A percentile compares a stretch with the other conserved stretches of the same genome.
These are phyloP conservation scores for Penicillium sclerotiorum DNA, from an alignment of 2,329 filamentous ascomycete genomes.

Conservation along the genomic window DNA sequence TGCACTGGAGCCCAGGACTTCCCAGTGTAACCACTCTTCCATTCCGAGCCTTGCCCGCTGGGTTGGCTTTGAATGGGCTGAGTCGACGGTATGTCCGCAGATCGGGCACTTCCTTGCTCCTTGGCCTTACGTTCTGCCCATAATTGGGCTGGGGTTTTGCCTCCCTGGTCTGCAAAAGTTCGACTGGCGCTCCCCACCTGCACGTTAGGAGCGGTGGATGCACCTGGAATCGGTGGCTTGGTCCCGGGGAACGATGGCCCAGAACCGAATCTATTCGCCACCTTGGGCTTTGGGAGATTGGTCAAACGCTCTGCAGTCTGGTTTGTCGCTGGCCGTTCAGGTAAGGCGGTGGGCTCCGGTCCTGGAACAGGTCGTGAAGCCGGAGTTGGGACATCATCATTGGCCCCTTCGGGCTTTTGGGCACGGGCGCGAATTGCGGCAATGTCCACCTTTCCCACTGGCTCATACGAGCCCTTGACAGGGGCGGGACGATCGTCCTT, in stretches of 20 bases:
- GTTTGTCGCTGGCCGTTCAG: slow-evolving; percentile 78
- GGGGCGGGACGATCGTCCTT: slow-evolving; percentile 77
- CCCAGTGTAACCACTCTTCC: slow-evolving; percentile 89
- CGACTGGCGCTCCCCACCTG: slow-evolving; percentile 77
- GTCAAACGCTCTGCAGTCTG: slow-evolving; percentile 76
- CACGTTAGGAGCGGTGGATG: slow-evolving; percentile 60
- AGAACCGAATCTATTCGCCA: slow-evolving; percentile 83
- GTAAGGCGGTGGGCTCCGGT: slow-evolving; percentile 60
- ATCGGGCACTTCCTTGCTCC: slow-evolving; percentile 61
- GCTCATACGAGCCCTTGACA: slow-evolving; percentile 93
- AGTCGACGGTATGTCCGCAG: slow-evolving; percentile 46
- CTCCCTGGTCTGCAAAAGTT: slow-evolving; percentile 91
- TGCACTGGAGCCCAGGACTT: slow-evolving; percentile 89
- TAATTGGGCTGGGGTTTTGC: slow-evolving; percentile 93
- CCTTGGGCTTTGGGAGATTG: slow-evolving; percentile 88
- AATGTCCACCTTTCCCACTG: slow-evolving; percentile 95
- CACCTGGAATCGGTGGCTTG: slow-evolving; percentile 78
- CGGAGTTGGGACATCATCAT: slow-evolving; percentile 48
- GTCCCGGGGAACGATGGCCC: slow-evolving; percentile 78
- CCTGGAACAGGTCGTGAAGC: slow-evolving; percentile 29
- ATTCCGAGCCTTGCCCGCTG: slow-evolving; percentile 73
- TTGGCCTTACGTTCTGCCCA: slow-evolving; percentile 98
- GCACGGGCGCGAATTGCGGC: slow-evolving; percentile 85
- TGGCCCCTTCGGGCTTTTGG: slow-evolving; percentile 59
- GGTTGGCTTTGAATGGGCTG: slow-evolving; percentile 64